These are phyloP conservation scores for Umbelopsis sp. DNA, from an alignment of 192 early-diverging fungal genomes.

Conservation along the genomic window DNA sequence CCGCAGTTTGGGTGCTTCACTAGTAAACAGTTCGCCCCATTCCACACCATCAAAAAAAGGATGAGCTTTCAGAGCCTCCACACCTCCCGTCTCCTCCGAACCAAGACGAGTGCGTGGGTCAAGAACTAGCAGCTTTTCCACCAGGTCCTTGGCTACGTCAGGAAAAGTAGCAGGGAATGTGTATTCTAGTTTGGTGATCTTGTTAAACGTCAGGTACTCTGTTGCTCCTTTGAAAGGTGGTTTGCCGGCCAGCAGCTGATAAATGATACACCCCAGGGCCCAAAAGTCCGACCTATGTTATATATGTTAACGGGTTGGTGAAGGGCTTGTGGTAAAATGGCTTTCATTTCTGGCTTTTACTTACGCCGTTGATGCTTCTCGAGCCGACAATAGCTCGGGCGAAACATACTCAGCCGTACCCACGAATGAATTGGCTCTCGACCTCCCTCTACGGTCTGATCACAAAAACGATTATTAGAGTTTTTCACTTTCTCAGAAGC, in stretches of 20 bases:
- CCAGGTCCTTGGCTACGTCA: conserved; percentile 70
- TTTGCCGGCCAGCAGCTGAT: conserved; percentile 84
- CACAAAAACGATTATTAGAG: background rate
- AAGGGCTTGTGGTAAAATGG: background rate
- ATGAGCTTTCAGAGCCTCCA: conserved; percentile 72
- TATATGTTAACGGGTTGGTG: background rate
- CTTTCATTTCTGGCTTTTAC: background rate
- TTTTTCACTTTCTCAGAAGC: no score
- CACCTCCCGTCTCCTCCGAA: conserved; percentile 51
- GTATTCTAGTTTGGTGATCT: conserved; percentile 89
- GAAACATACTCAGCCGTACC: conserved; percentile 99
- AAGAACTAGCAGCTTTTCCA: conserved; percentile 71
- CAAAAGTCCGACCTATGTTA: conserved; percentile 70
- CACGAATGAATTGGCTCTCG: conserved; percentile 83
- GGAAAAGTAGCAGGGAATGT: conserved; percentile 78
- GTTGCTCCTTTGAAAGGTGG: conserved; percentile 95
- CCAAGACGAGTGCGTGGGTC: conserved; percentile 67
- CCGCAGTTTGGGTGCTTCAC: conserved; percentile 38
- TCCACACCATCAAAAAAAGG: conserved; percentile 83
- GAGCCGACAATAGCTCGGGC: conserved; percentile 92
- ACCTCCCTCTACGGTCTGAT: conserved; percentile 38
- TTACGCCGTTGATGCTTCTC: conserved; percentile 75
- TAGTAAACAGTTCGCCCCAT: conserved; percentile 64
- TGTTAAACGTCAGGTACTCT: conserved; percentile 98
- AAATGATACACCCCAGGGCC: conserved; percentile 91